Base-by-base conservation (phyloP, 2,329 filamentous ascomycete genomes). In the Arthrobotrys iridis region DNA sequence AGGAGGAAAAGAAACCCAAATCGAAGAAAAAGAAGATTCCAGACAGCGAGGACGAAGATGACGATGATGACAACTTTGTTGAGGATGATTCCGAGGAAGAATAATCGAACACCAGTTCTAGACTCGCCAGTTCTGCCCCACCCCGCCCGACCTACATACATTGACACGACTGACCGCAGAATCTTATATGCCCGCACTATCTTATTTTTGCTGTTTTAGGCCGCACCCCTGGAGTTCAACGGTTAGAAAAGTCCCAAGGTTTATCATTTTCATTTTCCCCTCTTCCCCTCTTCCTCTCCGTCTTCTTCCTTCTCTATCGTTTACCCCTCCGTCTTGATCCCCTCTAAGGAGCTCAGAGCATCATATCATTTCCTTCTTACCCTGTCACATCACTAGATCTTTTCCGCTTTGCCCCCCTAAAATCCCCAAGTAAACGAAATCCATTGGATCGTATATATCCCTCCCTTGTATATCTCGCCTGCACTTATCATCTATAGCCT, bases 31-130 rank as follows among this genome's bases (percentile, higher is more conserved):
- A 80, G 58, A 81, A 82, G 46, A 82, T 82, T 66, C 80, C 81
- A 59, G 81, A 83, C 77, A 81, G 81, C 77, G 79, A 82, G 46
- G 80, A 80, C 63, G 79, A 80, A 67, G 81, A 80, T 45, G 74
- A 77, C 10, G 71, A 73, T 37, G 77, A 78, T 46, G 75, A 76
- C 33, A 28, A 59, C 6, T 55, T 55, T 11, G 30, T 55, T 18
- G n/a, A 18, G n/a, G 62, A 28, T 40, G 71, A 65, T 15, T 71
- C 55, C 22, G 80, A 80, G 67, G 80, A 80, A 55, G 79, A 80
- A 48, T 57, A 57, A 30, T 58, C 7, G 7, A 5, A 15, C 46
- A 43, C 22, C 40, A 37, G 7, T 24, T 52, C 22, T 37, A 5
- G 4, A 33, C 10, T 10, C 28, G 50, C 50, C 50, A n/a, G n/a